These are phyloP conservation scores for Microthlaspi erraticum DNA, from an alignment of 345 rosid genomes.

Conservation along the genomic window DNA sequence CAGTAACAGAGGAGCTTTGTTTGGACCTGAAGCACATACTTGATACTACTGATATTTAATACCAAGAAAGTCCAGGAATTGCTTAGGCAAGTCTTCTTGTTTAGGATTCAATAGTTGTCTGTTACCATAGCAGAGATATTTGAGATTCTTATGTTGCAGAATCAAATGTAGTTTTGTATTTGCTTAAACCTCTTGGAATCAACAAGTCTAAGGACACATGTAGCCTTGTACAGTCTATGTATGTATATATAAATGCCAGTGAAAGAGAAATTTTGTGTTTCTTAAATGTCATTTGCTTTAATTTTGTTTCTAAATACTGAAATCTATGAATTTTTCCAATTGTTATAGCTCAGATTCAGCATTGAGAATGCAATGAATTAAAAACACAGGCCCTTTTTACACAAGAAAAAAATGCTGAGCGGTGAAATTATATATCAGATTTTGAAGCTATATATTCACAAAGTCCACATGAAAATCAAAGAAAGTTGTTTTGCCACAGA, in stretches of 20 bases:
- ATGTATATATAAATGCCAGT: constrained; percentile 5
- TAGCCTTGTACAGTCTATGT: constrained; percentile 16
- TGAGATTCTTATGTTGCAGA: constrained; percentile 27
- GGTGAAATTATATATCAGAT: constrained; percentile 31
- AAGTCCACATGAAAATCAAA: constrained; percentile 30
- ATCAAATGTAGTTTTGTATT: constrained; percentile 20
- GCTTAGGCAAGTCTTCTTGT: constrained; percentile 43
- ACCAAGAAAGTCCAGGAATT: background rate
- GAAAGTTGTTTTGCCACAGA: constrained; percentile 31
- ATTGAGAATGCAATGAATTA: constrained; percentile 35
- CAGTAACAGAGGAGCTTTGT: constrained; percentile 3
- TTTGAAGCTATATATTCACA: constrained; percentile 31
- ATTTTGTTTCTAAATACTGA: background rate
- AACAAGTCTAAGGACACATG: constrained; percentile 27
- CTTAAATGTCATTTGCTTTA: background rate
- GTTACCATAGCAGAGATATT: constrained; percentile 12
- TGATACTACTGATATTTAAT: background rate
- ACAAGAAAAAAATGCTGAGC: constrained; percentile 35
- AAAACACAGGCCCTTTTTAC: constrained; percentile 30
- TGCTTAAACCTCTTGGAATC: constrained; percentile 6
- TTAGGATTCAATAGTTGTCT: constrained; percentile 22
- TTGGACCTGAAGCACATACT: constrained; percentile 21
- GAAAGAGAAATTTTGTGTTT: background rate
- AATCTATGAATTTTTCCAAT: background rate
- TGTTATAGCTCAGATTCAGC: constrained; percentile 21